phyloP scores from a whole-genome alignment of 2,329 filamentous ascomycete genomes.

The Colletotrichum sp. region DNA sequence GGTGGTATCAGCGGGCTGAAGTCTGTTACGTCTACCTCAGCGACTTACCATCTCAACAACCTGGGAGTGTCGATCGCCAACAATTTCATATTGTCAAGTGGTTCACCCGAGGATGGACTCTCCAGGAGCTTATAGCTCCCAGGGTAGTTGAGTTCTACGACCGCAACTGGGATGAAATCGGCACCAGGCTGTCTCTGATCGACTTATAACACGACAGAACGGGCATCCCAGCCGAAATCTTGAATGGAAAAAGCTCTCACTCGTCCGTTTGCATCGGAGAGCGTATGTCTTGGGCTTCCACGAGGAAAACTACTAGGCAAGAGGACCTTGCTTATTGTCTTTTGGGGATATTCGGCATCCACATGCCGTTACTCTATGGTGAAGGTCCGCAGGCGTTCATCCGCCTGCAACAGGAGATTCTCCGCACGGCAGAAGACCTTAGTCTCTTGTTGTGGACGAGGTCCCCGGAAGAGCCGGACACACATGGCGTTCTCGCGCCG shows the following conservation, averaged over 20 bases:
- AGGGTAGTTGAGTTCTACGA: constrained; percentile 32
- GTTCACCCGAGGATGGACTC: constrained; percentile 31
- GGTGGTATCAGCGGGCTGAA: constrained; percentile 29
- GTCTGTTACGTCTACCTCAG: constrained; percentile 31
- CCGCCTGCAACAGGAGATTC: constrained; percentile 17
- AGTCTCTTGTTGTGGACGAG: constrained; percentile 6
- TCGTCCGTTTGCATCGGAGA: no score
- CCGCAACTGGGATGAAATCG: constrained; percentile 28
- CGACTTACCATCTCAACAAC: background rate
- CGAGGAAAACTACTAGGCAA: constrained; percentile 29
- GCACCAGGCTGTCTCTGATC: constrained; percentile 20
- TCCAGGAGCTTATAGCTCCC: constrained; percentile 36
- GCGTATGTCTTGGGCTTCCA: constrained; percentile 31
- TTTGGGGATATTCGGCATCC: constrained; percentile 36
- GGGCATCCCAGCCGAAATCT: no score
- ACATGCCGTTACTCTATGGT: constrained; percentile 38
- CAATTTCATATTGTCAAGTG: constrained; percentile 13
- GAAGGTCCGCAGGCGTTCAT: constrained; percentile 26
- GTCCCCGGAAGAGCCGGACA: no score
- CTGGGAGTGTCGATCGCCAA: background rate
- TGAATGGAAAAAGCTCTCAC: no score
- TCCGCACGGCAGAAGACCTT: constrained; percentile 1
- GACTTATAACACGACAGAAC: background rate
- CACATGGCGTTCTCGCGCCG: no score
- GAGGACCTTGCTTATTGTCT: constrained; percentile 38